These are phyloP conservation scores for Globisporangium orthogonon DNA, from an alignment of 352 stramenopile species.

Conservation along the genomic window DNA sequence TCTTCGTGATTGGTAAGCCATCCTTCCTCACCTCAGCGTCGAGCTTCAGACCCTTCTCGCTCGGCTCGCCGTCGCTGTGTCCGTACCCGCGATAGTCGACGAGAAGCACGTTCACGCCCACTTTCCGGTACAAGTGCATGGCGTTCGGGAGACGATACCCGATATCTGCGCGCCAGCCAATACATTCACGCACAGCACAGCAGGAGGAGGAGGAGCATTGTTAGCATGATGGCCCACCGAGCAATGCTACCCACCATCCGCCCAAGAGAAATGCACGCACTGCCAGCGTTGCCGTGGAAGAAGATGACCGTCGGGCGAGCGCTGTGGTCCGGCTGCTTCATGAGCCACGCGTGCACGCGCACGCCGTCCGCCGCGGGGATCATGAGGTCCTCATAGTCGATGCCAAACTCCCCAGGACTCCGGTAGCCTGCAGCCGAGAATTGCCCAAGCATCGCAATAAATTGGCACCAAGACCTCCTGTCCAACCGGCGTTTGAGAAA, in stretches of 20 bases:
- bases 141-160: conserved; percentile 92
- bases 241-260: not conserved
- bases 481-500: no score
- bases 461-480: no score
- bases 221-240: not conserved
- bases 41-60: conserved; percentile 86
- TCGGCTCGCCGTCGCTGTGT: conserved; percentile 83
- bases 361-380: conserved; percentile 83
- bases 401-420: conserved; percentile 75
- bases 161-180: conserved; percentile 63
- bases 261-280: conserved; percentile 22
- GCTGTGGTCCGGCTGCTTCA: conserved; percentile 71
- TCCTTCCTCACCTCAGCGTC: conserved; percentile 76
- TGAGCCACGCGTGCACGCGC: conserved; percentile 89
- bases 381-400: conserved; percentile 89
- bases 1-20: not conserved
- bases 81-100: conserved; percentile 95
- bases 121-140: conserved; percentile 83
- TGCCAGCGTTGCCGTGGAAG: conserved; percentile 94
- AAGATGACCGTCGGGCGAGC: conserved; percentile 88
- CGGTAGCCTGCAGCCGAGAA: conserved; percentile 59
- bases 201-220: not conserved
- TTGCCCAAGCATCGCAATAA: no score
- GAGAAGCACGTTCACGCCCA: conserved; percentile 87
- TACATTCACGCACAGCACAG: no score